A percentile compares a stretch with the other conserved stretches of the same genome.
These are phyloP conservation scores for Camelina hispida DNA, from an alignment of 345 rosid genomes.

Conservation along the genomic window DNA sequence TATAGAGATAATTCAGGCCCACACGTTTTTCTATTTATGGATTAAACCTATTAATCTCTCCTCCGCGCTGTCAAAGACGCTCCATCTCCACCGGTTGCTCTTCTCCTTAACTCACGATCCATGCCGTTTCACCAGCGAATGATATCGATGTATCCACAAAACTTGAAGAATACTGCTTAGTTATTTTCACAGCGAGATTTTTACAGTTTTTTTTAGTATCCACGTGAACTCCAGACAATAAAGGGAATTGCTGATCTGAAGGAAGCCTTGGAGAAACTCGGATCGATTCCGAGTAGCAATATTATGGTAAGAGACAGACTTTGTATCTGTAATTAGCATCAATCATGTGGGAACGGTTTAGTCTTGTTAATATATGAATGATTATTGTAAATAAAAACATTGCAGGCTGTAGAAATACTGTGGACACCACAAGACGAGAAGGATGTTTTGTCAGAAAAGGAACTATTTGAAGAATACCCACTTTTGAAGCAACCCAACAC, in stretches of 20 bases:
- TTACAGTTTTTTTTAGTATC: too few relatives aligned
- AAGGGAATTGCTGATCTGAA: conserved; percentile 67
- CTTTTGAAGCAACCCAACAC: conserved; percentile 52
- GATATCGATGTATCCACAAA: too few relatives aligned
- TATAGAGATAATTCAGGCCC: too few relatives aligned
- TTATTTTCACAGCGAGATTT: too few relatives aligned
- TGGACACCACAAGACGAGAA: conserved; percentile 77
- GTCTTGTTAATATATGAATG: conserved; percentile 4
- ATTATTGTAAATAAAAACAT: not conserved
- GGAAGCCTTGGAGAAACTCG: conserved; percentile 63
- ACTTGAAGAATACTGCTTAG: too few relatives aligned
- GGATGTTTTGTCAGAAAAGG: conserved; percentile 70
- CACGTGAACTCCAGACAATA: conserved; percentile 64
- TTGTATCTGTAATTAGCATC: not conserved
- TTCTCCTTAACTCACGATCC: too few relatives aligned
- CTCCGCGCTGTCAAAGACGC: too few relatives aligned
- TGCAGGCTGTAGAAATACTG: conserved; percentile 91
- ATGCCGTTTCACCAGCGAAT: too few relatives aligned
- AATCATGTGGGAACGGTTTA: not conserved
- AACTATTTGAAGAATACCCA: conserved; percentile 87
- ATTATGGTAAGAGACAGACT: not conserved
- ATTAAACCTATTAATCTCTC: too few relatives aligned
- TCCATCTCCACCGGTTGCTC: too few relatives aligned
- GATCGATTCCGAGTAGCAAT: not conserved
- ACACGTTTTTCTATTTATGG: too few relatives aligned